These are phyloP conservation scores for Amanita jacksonii DNA, from an alignment of 768 basidiomycete genomes.

Conservation along the genomic window DNA sequence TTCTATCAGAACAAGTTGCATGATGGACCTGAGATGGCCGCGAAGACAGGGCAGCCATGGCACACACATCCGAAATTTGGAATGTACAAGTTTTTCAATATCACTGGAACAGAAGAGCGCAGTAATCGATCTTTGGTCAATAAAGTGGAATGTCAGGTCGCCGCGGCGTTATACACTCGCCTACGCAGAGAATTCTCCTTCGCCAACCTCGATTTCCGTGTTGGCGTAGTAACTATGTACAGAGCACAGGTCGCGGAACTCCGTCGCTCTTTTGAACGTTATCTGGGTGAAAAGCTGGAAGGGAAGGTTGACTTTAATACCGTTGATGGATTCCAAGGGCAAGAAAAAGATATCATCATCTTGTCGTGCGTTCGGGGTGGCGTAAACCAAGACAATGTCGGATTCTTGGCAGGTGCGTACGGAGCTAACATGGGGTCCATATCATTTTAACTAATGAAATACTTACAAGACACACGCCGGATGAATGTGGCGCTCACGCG, in stretches of 20 bases:
- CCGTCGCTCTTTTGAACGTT: constrained; percentile 52
- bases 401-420: constrained; percentile 72
- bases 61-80: constrained; percentile 71
- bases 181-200: constrained; percentile 53
- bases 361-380: constrained; percentile 95
- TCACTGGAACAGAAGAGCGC: constrained; percentile 62
- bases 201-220: constrained; percentile 31
- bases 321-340: constrained; percentile 98
- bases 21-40: constrained; percentile 85
- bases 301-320: constrained; percentile 87
- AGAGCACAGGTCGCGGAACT: constrained; percentile 80
- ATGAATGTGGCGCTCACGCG: constrained; percentile 99
- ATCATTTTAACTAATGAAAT: too few species aligned
- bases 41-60: constrained; percentile 80
- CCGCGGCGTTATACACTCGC: constrained; percentile 66
- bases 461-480: constrained; percentile 54
- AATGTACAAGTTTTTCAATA: constrained; percentile 84
- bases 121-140: constrained; percentile 71
- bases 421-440: constrained; percentile 6
- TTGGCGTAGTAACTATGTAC: constrained; percentile 86
- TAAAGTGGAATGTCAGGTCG: constrained; percentile 58
- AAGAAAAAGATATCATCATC: constrained; percentile 98
- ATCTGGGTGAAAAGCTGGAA: constrained; percentile 64
- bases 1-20: constrained; percentile 77
- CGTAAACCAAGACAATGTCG: constrained; percentile 69